phyloP scores from a whole-genome alignment of 441 rosid genomes.

The Brassica hybrid region DNA sequence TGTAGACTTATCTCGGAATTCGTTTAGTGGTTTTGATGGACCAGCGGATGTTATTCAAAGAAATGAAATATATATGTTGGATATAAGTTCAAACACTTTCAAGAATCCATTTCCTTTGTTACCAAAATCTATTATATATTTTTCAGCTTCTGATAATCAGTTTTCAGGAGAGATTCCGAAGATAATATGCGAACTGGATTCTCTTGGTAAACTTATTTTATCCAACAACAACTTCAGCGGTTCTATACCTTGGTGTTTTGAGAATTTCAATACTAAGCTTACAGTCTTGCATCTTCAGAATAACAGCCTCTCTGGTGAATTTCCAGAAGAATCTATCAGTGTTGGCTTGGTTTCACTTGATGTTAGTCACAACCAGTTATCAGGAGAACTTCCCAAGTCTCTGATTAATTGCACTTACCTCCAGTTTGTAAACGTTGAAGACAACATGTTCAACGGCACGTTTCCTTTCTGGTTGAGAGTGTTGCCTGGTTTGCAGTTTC shows the following conservation, averaged over 20 bases:
- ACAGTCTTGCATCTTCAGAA: background rate
- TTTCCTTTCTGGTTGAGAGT: background rate
- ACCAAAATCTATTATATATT: background rate
- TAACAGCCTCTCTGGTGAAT: background rate
- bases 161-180: background rate
- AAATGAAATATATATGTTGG: background rate
- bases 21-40: conserved; percentile 11
- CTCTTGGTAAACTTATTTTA: background rate
- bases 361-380: background rate
- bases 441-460: background rate
- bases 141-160: background rate
- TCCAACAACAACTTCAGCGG: no score
- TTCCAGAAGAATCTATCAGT: background rate
- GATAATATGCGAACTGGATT: background rate
- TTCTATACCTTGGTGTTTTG: background rate
- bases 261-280: background rate
- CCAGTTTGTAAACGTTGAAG: background rate
- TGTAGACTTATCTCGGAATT: conserved; percentile 22
- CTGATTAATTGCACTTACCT: background rate
- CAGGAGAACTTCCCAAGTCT: background rate
- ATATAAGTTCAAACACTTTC: background rate
- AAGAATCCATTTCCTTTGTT: background rate
- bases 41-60: conserved; percentile 13
- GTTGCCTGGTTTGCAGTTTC: background rate
- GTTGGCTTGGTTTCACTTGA: background rate